Base-by-base conservation (phyloP, 2,329 filamentous ascomycete species). In the Trichoderma oligosporum region DNA sequence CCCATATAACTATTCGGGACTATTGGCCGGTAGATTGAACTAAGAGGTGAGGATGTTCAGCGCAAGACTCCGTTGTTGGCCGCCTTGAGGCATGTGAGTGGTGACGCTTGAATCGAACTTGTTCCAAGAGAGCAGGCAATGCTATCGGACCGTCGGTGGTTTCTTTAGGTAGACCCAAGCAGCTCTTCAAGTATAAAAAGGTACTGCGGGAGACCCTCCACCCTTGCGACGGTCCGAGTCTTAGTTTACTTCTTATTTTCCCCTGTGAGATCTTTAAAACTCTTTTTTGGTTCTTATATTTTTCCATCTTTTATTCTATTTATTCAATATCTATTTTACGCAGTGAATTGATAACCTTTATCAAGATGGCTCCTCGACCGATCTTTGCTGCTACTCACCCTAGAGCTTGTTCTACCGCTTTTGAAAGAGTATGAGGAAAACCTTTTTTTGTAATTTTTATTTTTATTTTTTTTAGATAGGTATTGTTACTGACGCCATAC, bases 311-410 rank as follows among this genome's bases (percentile, higher is more conserved):
- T 11, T 14, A 2, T 16, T 48, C 46, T 48, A 1, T 18, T 9
- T 31, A 45, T 6, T 31, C 33, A 11, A 9, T 27, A 16, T 25
- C n/a, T 22, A 11, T 18, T n/a, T 16, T 25, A 38, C 16, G 16
- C 4, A 9, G 22, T 25, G 22, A 44, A 2, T 16, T 25, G 6
- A 27, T 11, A 20, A 8, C 7, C 7, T 25, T 11, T 20, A 16
- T 42, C 66, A 78, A 63, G 63, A 92, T 91, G 88, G 85, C 87
- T 65, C 66, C 67, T 56, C 71, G 81, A 76, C 71, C 94, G 36
- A 89, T 97, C 72, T 97, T 97, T 72, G 86, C 94, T 68, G 91
- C 87, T 58, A 97, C 94, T 66, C 93, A 97, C 74, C 94, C 94
- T 33, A 82, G 94, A 74, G 91, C 93, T 63, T 97, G 92, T 78